Base-by-base conservation (phyloP, 345 rosid species). In the Acer yangbiense region DNA sequence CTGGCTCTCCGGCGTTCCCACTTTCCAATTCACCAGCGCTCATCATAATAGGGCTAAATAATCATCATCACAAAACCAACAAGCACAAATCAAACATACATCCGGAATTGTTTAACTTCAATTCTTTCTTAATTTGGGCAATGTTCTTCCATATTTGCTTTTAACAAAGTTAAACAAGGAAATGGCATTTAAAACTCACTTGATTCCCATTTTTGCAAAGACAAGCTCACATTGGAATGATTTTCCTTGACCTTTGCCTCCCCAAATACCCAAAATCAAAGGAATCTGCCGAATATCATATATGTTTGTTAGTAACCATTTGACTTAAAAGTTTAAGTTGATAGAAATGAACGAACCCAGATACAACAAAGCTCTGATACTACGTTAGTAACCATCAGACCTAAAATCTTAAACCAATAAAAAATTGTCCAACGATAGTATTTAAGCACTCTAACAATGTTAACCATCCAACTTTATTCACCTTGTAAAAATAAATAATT, bases 221-320 rank as follows among this genome's bases (percentile, higher is more conserved):
- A 89, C 88, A 39, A 89, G 92, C 78, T 89, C 89, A 55, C 90
- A 89, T 14, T 87, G 90, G 85, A 89, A 89, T 27, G 92, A 84
- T 79, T 87, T 87, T 62, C 90, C 92, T 78, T 89, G 92, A 27
- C 92, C 90, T 84, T 87, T 87, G 74, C 90, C 90, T 58, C 90
- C 90, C 90, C 92, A 89, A 32, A 86, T 74, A 73, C 90, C 92
- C 86, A 83, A 78, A n/a, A 87, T 86, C 3, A 87, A 82, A 64
- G 88, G 89, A 78, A 89, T 85, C 88, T 87, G 87, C 41, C 52
- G 57, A 13, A 41, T 1, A 25, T 29, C 4, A 35, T 32, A n/a
- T 7, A 5, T 8, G 21, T 35, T 35, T 35, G 39, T 35, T 35
- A 35, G 39, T 35, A 35, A 35, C 6, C 39, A 32, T 4, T 3